Percentiles rank a stretch among this genome's conserved stretches.
Evolutionary conservation across 306 rosid species (phyloP).

Genomic region (Rosa lucieae): DNA sequence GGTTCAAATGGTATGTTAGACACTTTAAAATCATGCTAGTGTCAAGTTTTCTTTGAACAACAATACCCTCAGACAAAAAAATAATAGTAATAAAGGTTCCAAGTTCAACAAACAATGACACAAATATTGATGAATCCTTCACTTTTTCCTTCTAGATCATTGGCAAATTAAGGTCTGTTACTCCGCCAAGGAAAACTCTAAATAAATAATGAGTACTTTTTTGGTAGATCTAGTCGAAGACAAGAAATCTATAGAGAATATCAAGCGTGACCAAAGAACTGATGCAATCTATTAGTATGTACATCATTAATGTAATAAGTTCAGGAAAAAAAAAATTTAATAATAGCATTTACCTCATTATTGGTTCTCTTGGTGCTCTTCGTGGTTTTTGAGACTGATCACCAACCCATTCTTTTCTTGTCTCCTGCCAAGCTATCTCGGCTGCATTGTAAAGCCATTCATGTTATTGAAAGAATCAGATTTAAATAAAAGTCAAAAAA

Average conservation of each 20-base stretch:
- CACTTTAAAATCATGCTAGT: not conserved
- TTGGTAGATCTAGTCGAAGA: not conserved
- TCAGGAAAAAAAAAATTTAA: not conserved
- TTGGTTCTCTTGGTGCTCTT: slow-evolving; percentile 47
- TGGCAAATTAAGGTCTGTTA: not conserved
- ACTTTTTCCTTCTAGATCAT: not conserved
- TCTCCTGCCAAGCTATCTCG: slow-evolving; percentile 65
- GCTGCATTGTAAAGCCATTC: slow-evolving; percentile 44
- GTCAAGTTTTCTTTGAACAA: too few species aligned
- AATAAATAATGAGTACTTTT: not conserved
- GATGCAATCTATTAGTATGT: not conserved
- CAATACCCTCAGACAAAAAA: not conserved
- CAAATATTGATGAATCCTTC: not conserved
- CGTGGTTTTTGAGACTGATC: slow-evolving; percentile 36
- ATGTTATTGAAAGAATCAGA: slow-evolving; percentile 1
- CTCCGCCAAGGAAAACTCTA: not conserved
- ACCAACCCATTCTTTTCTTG: slow-evolving; percentile 66
- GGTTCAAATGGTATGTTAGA: not conserved
- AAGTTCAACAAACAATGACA: not conserved
- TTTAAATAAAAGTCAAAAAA: not conserved
- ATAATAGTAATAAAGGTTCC: not conserved
- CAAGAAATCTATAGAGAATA: not conserved
- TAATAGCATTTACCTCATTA: slow-evolving; percentile 49
- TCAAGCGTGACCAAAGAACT: not conserved
- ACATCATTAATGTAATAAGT: slow-evolving; percentile 2